Conservation (phyloP, 257 asterid species). For the Asclepias syriaca region DNA sequence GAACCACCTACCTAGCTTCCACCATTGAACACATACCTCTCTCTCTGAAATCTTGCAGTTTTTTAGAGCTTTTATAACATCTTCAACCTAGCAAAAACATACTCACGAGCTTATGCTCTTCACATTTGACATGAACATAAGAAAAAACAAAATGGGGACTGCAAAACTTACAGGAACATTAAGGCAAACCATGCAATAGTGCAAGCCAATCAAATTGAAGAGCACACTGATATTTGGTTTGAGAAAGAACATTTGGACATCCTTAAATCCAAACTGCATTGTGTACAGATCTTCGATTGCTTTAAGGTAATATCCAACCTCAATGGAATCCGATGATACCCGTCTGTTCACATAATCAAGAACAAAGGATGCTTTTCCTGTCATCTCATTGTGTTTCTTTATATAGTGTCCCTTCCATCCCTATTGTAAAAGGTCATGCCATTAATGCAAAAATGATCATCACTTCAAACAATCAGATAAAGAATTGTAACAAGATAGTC, state of each 20-base stretch:
- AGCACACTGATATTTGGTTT: constrained; percentile 54
- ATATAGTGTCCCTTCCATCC: constrained; percentile 63
- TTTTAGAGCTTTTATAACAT: constrained; percentile 40
- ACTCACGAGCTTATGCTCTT: too few species aligned
- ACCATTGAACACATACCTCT: constrained; percentile 70
- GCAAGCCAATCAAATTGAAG: constrained; percentile 73
- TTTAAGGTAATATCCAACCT: constrained; percentile 62
- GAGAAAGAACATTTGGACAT: constrained; percentile 57
- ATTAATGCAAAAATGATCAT: background rate
- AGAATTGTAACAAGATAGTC: background rate
- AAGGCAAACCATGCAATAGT: constrained; percentile 67
- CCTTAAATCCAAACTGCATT: constrained; percentile 61
- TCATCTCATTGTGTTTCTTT: constrained; percentile 63
- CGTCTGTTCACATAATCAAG: constrained; percentile 41
- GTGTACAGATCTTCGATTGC: constrained; percentile 49
- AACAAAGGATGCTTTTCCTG: constrained; percentile 39
- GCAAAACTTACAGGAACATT: constrained; percentile 45
- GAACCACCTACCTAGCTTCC: constrained; percentile 88
- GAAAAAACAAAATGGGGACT: too few species aligned
- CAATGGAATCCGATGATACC: constrained; percentile 60
- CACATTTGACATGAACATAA: too few species aligned
- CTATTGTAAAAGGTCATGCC: constrained; percentile 22
- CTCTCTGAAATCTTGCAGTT: constrained; percentile 48
- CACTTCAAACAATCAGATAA: background rate
- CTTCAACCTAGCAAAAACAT: constrained; percentile 34